phyloP scores from a whole-genome alignment of 495 filamentous ascomycete genomes.

The Astrothelium macrocarpum region DNA sequence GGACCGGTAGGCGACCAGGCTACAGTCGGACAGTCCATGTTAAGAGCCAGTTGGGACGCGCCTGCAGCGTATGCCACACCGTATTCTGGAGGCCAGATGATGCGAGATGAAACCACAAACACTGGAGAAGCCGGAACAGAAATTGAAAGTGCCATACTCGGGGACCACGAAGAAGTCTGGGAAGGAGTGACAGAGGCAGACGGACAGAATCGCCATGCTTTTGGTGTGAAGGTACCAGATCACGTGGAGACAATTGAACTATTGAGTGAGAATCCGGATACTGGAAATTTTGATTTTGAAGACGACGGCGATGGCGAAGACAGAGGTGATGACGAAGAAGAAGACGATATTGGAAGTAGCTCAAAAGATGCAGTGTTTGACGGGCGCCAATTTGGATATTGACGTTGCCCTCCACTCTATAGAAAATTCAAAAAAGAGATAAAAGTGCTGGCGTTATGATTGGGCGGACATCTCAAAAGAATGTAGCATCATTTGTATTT shows the following conservation, averaged over 20 bases:
- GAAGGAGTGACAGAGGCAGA: slow-evolving; percentile 7
- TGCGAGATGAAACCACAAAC: neutral
- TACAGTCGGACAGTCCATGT: neutral
- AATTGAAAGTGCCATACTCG: neutral
- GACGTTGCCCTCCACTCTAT: neutral
- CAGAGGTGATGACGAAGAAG: neutral
- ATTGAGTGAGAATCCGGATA: neutral
- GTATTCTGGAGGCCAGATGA: neutral
- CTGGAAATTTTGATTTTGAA: neutral
- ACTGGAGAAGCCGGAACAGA: neutral
- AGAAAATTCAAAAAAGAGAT: neutral
- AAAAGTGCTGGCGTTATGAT: neutral
- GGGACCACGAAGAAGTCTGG: slow-evolving; percentile 7
- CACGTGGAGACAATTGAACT: slow-evolving; percentile 2
- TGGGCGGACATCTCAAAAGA: neutral
- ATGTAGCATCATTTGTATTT: slow-evolving; percentile 1
- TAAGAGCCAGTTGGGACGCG: neutral
- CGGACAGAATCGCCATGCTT: neutral
- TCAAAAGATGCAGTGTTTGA: neutral
- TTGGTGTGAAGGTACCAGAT: neutral
- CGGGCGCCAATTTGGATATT: neutral
- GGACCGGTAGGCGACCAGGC: neutral
- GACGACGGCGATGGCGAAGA: neutral
- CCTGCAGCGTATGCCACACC: neutral
- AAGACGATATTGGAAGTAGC: neutral